phyloP scores from a whole-genome alignment of 2,329 filamentous ascomycete genomes.

The Phialophora tarda region DNA sequence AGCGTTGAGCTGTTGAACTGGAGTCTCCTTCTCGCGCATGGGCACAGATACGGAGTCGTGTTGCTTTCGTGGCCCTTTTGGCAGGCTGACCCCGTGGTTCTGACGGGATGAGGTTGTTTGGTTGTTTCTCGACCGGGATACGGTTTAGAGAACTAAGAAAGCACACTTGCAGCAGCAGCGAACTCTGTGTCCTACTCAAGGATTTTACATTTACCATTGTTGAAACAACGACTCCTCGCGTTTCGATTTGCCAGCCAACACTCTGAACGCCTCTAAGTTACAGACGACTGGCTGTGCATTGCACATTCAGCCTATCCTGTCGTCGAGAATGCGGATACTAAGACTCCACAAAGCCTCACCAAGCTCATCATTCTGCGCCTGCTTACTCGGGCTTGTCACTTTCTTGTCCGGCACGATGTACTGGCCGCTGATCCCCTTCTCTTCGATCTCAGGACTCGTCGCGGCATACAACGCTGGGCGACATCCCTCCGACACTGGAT shows the following conservation, averaged over 20 bases:
- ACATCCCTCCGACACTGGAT: constrained; percentile 56
- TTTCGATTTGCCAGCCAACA: not conserved
- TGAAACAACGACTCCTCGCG: not conserved
- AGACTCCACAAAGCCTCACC: constrained; percentile 54
- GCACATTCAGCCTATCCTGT: not conserved
- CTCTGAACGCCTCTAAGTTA: no score
- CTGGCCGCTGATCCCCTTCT: constrained; percentile 52
- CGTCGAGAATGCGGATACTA: constrained; percentile 50
- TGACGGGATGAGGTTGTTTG: no score
- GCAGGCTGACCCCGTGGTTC: no score
- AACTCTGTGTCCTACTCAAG: not conserved
- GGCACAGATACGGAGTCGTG: no score
- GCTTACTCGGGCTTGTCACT: constrained; percentile 50
- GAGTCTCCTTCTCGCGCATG: no score
- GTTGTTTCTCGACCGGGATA: no score
- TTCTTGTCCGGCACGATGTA: constrained; percentile 60
- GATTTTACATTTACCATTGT: not conserved
- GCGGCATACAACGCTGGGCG: constrained; percentile 56
- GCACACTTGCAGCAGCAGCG: not conserved
- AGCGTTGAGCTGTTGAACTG: no score
- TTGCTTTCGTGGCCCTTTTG: no score
- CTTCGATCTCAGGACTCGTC: constrained; percentile 52
- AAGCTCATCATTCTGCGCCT: constrained; percentile 52
- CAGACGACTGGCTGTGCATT: not conserved
- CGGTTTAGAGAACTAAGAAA: not conserved